Percentiles rank a stretch among this genome's conserved stretches.
These are phyloP conservation scores for Camillea tinctor DNA, from an alignment of 2,329 filamentous ascomycete species.

Conservation along the genomic window DNA sequence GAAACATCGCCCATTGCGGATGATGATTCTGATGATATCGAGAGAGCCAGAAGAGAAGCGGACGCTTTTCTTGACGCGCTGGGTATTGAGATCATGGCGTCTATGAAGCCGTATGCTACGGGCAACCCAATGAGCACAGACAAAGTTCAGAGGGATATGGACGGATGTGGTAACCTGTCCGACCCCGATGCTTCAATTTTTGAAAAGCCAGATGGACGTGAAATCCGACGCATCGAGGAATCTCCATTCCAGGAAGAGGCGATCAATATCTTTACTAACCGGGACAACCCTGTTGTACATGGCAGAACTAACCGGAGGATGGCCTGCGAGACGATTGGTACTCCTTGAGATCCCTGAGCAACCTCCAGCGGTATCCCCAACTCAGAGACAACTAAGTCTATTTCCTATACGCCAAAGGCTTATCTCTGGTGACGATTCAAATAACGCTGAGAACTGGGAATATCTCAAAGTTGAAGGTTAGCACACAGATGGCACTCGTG, in stretches of 20 bases:
- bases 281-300: slow-evolving; percentile 22
- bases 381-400: neutral
- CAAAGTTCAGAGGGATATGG: neutral
- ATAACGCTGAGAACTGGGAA: neutral
- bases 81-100: slow-evolving; percentile 8
- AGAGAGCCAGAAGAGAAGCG: slow-evolving; percentile 8
- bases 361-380: neutral
- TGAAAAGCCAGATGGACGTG: slow-evolving; percentile 3
- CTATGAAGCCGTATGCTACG: neutral
- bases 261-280: slow-evolving; percentile 18
- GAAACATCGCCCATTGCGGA: neutral
- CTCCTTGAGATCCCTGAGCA: neutral
- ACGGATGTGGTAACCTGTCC: neutral
- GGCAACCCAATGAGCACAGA: slow-evolving; percentile 3
- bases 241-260: slow-evolving; percentile 18
- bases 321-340: slow-evolving; percentile 21
- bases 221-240: slow-evolving; percentile 8
- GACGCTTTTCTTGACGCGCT: slow-evolving; percentile 19
- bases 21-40: slow-evolving; percentile 2
- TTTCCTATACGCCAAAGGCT: neutral
- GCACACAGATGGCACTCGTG: no score
- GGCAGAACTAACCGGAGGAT: slow-evolving; percentile 14
- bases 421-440: neutral
- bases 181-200: slow-evolving; percentile 1
- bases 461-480: neutral